Evolutionary conservation across 768 basidiomycete genomes (phyloP).

Genomic region (Tulasnella sp.): DNA sequence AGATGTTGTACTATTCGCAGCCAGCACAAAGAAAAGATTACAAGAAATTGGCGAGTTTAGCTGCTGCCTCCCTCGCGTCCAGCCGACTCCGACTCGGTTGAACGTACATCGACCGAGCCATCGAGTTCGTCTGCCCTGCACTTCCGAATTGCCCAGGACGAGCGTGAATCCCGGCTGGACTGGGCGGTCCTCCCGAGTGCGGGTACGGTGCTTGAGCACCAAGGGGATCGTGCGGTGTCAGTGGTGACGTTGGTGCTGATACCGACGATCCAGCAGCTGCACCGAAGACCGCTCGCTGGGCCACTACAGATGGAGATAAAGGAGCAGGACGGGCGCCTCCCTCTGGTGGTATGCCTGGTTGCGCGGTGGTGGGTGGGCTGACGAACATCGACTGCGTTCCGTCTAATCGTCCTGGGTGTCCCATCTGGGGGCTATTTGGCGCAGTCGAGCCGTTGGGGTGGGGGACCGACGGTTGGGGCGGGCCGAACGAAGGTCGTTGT

Average conservation of each 20-base stretch:
- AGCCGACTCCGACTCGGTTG: constrained; percentile 64
- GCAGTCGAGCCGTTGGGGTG: background rate
- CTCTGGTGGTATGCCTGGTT: background rate
- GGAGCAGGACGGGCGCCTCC: background rate
- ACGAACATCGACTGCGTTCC: constrained; percentile 79
- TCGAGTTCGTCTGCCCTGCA: constrained; percentile 40
- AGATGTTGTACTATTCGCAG: background rate
- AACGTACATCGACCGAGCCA: constrained; percentile 67
- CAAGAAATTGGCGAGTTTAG: constrained; percentile 69
- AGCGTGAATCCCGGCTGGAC: constrained; percentile 10
- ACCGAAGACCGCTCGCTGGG: constrained; percentile 7
- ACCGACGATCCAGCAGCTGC: background rate
- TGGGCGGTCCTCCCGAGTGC: background rate
- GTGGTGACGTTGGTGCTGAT: background rate
- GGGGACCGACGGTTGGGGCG: background rate
- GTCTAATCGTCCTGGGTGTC: constrained; percentile 46
- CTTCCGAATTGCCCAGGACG: background rate
- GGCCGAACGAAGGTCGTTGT: background rate
- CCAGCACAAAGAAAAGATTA: constrained; percentile 1
- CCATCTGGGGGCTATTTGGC: background rate
- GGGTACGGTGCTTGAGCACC: constrained; percentile 12
- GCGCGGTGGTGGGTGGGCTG: constrained; percentile 36
- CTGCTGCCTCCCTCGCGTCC: constrained; percentile 79
- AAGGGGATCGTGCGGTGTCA: background rate
- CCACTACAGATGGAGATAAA: background rate